phyloP scores from a whole-genome alignment of 306 rosid species.

The Morella rubra region DNA sequence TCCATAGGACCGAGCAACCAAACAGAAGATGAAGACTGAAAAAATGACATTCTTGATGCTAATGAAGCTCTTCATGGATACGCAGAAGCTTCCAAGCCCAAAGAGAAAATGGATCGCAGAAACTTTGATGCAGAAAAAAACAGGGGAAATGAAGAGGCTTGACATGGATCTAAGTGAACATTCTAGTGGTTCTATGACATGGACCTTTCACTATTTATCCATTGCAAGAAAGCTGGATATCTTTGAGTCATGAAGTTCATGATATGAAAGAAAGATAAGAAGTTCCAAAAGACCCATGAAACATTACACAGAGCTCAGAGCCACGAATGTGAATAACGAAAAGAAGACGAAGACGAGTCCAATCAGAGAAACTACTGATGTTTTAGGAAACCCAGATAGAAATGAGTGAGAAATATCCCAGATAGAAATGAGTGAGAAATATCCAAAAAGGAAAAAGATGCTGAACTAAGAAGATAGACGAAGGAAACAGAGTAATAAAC shows the following conservation, averaged over 20 bases:
- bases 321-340: conserved; percentile 23
- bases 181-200: conserved; percentile 23
- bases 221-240: background rate
- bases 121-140: background rate
- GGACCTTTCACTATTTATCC: conserved; percentile 31
- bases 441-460: conserved; percentile 37
- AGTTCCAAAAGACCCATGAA: conserved; percentile 20
- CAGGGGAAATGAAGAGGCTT: conserved; percentile 15
- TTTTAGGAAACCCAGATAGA: conserved; percentile 34
- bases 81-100: conserved; percentile 11
- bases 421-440: conserved; percentile 34
- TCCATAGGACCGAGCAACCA: conserved; percentile 46
- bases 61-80: conserved; percentile 33
- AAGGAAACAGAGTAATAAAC: conserved; percentile 34
- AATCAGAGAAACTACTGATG: conserved; percentile 14
- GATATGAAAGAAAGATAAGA: conserved; percentile 4
- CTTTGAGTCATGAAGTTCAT: background rate
- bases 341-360: conserved; percentile 30
- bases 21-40: conserved; percentile 34
- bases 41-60: conserved; percentile 20
- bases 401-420: conserved; percentile 34
- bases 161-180: conserved; percentile 18
- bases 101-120: conserved; percentile 7
- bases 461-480: conserved; percentile 21
- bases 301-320: conserved; percentile 13